Evolutionary conservation across 805 yeast genomes (phyloP), one percentile per base, ranked within the genome.

Genomic region (Starmerella apis): DNA sequence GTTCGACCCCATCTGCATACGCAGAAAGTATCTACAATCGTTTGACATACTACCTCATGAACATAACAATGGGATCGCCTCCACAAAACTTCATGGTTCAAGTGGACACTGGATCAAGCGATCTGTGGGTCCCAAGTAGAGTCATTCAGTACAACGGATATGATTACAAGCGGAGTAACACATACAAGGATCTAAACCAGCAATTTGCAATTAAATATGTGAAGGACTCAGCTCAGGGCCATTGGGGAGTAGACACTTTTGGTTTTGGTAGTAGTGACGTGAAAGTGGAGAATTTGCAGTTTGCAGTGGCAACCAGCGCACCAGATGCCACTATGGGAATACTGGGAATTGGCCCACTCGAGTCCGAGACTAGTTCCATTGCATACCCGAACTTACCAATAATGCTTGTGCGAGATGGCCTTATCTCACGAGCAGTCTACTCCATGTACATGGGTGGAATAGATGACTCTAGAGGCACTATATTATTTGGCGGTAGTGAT

Each of bases 401-500:
- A 39, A 71, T 73, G 51, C 64, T 84, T 66, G 80, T 73, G 28
- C 58, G 65, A 23, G 74, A 75, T 48, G 88, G 87, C 0, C 59
- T 75, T 37, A 82, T 79, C 53, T 59, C 71, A 41, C 71, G 73
- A 45, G 70, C 71, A 35, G 76, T 76, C 1, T 84, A 81, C 62
- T 82, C 90, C 0, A 67, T 84, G 49, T 82, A 69, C 59, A 69
- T 84, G 63, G 74, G 79, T 56, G 65, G 66, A 3, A 57, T 61
- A 19, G 56, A 54, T 4, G 59, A 66, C 32, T 49, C 55, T 4
- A 53, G 68, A 1, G 88, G 86, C 5, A 65, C 71, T n/a, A 68
- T 83, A 19, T 63, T 83, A 44, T 83, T 83, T 68, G 90, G 92
- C 43, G 92, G 81, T 27, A 73, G 79, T 24, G 90, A 83, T 59